Evolutionary conservation across 1,284 basidiomycete species (phyloP).

Genomic region (Ceratobasidium theobromae): DNA sequence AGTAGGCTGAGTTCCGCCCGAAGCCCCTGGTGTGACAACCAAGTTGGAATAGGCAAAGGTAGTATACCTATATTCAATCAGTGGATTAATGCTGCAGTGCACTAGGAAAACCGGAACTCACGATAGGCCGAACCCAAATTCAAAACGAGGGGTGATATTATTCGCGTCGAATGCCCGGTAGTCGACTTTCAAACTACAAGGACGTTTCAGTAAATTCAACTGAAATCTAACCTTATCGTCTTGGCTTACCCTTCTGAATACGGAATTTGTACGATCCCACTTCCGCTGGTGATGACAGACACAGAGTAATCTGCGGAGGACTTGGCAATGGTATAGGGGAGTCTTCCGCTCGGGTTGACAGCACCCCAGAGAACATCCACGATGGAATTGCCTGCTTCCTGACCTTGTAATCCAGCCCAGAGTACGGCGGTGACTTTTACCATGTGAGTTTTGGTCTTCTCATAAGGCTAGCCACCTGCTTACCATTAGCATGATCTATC

Average conservation of each 20-base stretch:
- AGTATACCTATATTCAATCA: conserved; percentile 46
- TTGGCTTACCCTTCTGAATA: conserved; percentile 47
- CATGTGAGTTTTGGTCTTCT: neutral
- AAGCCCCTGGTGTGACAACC: conserved; percentile 34
- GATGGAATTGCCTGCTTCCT: conserved; percentile 60
- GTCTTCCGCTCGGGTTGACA: conserved; percentile 58
- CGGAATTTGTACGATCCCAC: conserved; percentile 46
- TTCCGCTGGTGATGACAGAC: conserved; percentile 31
- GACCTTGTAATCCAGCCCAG: conserved; percentile 43
- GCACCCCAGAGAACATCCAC: conserved; percentile 62
- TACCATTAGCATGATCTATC: conserved; percentile 44
- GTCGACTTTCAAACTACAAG: conserved; percentile 48
- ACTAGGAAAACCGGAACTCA: neutral
- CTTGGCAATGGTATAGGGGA: conserved; percentile 54
- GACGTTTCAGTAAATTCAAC: neutral
- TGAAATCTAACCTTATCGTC: conserved; percentile 6
- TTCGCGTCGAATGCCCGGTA: conserved; percentile 65
- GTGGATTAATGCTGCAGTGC: neutral
- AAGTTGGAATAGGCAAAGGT: conserved; percentile 46
- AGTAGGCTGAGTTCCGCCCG: conserved; percentile 34
- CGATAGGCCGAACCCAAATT: conserved; percentile 74
- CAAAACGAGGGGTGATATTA: conserved; percentile 50
- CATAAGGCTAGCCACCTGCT: neutral
- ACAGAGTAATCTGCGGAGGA: conserved; percentile 49
- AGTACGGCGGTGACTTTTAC: conserved; percentile 20